Evolutionary conservation across 352 stramenopile species (phyloP).

Genomic region (Globisporangium uncinulatum): DNA sequence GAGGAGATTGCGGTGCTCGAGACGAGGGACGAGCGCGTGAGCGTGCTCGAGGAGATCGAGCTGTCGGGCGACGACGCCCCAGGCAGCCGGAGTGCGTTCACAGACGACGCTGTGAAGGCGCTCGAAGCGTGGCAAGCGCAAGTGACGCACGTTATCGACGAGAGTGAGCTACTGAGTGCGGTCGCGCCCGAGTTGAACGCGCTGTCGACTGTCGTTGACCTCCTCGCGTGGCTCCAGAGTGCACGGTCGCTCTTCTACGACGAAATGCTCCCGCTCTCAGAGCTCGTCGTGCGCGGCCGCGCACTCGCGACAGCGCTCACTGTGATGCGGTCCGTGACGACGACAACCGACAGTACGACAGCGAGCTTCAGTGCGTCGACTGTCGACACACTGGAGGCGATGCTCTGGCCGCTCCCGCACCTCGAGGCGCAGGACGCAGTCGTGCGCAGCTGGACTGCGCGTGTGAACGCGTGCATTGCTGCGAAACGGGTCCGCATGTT

Average conservation of each 20-base stretch:
- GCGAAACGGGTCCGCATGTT: constrained; percentile 53
- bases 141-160: constrained; percentile 46
- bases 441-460: constrained; percentile 54
- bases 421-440: constrained; percentile 59
- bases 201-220: constrained; percentile 39
- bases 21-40: constrained; percentile 55
- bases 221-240: constrained; percentile 75
- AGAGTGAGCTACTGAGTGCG: constrained; percentile 64
- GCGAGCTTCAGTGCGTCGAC: constrained; percentile 21
- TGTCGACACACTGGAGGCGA: constrained; percentile 33
- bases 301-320: constrained; percentile 29
- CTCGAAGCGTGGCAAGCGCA: constrained; percentile 67
- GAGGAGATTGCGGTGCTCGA: constrained; percentile 56
- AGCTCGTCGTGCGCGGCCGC: constrained; percentile 51
- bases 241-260: constrained; percentile 79
- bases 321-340: constrained; percentile 12
- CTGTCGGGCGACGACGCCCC: constrained; percentile 23
- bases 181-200: constrained; percentile 51
- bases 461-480: constrained; percentile 50
- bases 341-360: background rate
- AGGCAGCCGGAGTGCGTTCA: constrained; percentile 17
- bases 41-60: constrained; percentile 57
- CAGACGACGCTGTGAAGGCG: constrained; percentile 65
- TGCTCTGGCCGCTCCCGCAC: constrained; percentile 75
- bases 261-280: constrained; percentile 52